Evolutionary conservation across 441 rosid species (phyloP).

Genomic region (Mallotus repandus): DNA sequence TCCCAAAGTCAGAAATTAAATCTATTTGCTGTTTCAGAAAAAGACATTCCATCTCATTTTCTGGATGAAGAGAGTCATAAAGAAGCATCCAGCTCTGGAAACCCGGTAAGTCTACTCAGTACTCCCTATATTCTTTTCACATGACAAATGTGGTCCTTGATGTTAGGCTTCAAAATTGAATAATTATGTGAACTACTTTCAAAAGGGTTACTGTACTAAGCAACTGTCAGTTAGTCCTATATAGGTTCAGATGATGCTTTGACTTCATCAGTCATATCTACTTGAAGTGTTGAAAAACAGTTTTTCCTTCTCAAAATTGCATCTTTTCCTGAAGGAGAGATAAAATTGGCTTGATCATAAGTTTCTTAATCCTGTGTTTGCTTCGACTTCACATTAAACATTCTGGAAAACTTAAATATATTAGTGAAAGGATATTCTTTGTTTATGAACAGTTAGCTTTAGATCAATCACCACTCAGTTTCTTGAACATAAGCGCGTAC

Average conservation of each 20-base stretch:
- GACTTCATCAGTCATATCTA: neutral
- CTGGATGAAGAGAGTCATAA: conserved; percentile 72
- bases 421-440: neutral
- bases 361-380: neutral
- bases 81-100: conserved; percentile 83
- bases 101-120: conserved; percentile 58
- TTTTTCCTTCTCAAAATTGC: neutral
- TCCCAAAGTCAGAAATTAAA: conserved; percentile 10
- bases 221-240: neutral
- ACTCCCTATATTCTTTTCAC: neutral
- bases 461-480: neutral
- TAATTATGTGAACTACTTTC: neutral
- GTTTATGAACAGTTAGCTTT: neutral
- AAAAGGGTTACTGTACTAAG: neutral
- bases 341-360: neutral
- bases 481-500: neutral
- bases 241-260: neutral
- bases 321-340: neutral
- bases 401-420: neutral
- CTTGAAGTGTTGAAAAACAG: neutral
- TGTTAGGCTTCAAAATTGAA: neutral
- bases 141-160: neutral
- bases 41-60: conserved; percentile 78
- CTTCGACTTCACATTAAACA: neutral
- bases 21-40: conserved; percentile 49